These are phyloP conservation scores for Penstemon eatonii DNA, from an alignment of 257 asterid genomes.

Conservation along the genomic window DNA sequence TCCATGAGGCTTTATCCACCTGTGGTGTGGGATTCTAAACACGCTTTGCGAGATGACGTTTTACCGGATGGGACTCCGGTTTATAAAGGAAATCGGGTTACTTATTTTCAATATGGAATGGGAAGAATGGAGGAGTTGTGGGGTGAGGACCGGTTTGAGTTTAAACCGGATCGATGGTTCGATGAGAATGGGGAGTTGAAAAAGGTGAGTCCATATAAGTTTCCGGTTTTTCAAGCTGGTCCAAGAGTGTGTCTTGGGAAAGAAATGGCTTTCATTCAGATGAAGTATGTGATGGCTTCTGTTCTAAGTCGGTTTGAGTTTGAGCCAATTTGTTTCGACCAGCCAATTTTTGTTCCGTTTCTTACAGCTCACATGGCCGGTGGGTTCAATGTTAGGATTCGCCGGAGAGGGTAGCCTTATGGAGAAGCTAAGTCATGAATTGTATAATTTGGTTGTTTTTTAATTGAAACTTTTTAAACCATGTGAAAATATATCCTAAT, in stretches of 20 bases:
- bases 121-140: constrained; percentile 76
- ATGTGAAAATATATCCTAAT: too few species aligned
- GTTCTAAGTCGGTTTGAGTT: constrained; percentile 51
- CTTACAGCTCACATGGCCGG: constrained; percentile 69
- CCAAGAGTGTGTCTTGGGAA: constrained; percentile 83
- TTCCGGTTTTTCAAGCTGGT: constrained; percentile 85
- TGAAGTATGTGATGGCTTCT: constrained; percentile 69
- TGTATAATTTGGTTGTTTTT: too few species aligned
- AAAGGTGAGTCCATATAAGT: constrained; percentile 52
- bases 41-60: constrained; percentile 57
- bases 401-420: constrained; percentile 23
- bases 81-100: constrained; percentile 59
- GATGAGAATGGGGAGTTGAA: constrained; percentile 33
- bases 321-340: constrained; percentile 34
- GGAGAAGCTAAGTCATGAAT: too few species aligned
- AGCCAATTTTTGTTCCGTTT: constrained; percentile 53
- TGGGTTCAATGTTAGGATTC: constrained; percentile 53
- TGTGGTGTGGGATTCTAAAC: constrained; percentile 93
- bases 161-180: constrained; percentile 69
- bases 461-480: too few species aligned
- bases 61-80: constrained; percentile 76
- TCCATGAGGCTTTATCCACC: constrained; percentile 90
- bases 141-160: constrained; percentile 69
- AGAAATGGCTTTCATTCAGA: constrained; percentile 79
- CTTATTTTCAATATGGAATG: constrained; percentile 86